Base-by-base conservation (phyloP, 2,329 filamentous ascomycete species). In the Pestalotiopsis sp. region DNA sequence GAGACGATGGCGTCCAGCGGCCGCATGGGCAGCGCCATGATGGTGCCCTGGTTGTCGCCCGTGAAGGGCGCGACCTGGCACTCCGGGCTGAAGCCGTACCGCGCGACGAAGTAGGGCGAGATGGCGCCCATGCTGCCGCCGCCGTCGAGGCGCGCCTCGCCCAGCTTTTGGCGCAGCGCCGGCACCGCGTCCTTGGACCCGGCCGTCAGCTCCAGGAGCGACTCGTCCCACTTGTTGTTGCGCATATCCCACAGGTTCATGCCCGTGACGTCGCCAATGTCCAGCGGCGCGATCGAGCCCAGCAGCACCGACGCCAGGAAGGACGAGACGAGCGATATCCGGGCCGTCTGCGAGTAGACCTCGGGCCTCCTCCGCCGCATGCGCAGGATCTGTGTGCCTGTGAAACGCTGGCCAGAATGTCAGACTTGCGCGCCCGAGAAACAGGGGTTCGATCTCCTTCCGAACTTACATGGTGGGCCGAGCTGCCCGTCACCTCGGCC, bases 191-290 rank as follows among this genome's bases (percentile, higher is more conserved):
- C 86, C 31, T 74, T 73, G 38, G 86, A 81, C 58, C 92, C 93
- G 4, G 93, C 93, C 23, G 92, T 88, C 13, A 97, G 90, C 52
- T 88, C 85, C 20, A 99, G 88, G 1, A 98, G 87, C 20, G 88
- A 83, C 68, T 94, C 88, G 72, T 92, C 90, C 90, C 94, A 98
- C 23, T 81, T 79, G 72, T 92, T 90, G 23, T 87, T 85, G 71
- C 90, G 84, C 72, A 98, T 94, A 76, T 98, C 94, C 94, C 94
- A 98, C 6, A 99, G 85, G 79, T 98, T 97, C 92, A 97, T 97
- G 66, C 96, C 96, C 76, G 94, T 97, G 27, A 95, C 95, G 81
- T 99, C 96, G 76, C 92, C 92, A 74, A 97, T 95, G 79, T 99
- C 96, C 73, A 98, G 91, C 0, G 95, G 94, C 0, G 96, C 95